A percentile compares a stretch with the other conserved stretches of the same genome.
phyloP scores from a whole-genome alignment of 2,329 filamentous ascomycete species.

The Claviceps capensis region DNA sequence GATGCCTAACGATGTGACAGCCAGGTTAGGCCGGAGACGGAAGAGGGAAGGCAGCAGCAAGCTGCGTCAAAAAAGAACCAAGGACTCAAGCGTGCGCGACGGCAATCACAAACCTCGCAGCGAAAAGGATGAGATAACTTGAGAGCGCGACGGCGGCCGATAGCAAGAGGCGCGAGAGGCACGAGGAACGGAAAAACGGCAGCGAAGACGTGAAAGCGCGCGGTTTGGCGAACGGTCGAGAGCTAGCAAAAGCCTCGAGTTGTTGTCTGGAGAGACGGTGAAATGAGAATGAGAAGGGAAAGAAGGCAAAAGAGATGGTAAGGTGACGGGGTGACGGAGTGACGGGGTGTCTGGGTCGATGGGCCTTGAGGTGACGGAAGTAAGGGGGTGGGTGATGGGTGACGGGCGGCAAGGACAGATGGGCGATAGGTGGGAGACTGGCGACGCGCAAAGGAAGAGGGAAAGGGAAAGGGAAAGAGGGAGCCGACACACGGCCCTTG shows the following conservation, averaged over 20 bases:
- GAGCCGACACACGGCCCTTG: constrained; percentile 5
- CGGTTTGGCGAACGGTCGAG: constrained; percentile 21
- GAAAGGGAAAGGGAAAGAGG: constrained; percentile 13
- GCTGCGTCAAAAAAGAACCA: constrained; percentile 3
- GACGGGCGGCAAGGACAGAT: background rate
- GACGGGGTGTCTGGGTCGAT: background rate
- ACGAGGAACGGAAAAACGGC: constrained; percentile 5
- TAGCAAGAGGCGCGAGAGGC: constrained; percentile 2
- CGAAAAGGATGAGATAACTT: background rate
- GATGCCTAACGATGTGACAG: constrained; percentile 8
- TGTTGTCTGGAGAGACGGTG: constrained; percentile 11
- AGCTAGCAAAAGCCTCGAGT: constrained; percentile 35
- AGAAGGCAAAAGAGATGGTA: constrained; percentile 12
- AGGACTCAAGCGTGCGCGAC: background rate
- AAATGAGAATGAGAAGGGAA: constrained; percentile 14
- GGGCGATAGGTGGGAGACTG: constrained; percentile 9
- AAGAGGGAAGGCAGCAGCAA: background rate
- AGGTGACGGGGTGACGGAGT: constrained; percentile 5
- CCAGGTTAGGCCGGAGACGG: constrained; percentile 12
- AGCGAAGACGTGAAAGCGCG: constrained; percentile 5
- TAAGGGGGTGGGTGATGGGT: background rate
- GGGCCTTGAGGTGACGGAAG: constrained; percentile 4
- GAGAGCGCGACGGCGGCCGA: constrained; percentile 1
- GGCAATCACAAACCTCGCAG: background rate
- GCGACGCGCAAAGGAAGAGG: constrained; percentile 13